phyloP scores from a whole-genome alignment of 2,329 filamentous ascomycete species.

The Microsporum audouinii region DNA sequence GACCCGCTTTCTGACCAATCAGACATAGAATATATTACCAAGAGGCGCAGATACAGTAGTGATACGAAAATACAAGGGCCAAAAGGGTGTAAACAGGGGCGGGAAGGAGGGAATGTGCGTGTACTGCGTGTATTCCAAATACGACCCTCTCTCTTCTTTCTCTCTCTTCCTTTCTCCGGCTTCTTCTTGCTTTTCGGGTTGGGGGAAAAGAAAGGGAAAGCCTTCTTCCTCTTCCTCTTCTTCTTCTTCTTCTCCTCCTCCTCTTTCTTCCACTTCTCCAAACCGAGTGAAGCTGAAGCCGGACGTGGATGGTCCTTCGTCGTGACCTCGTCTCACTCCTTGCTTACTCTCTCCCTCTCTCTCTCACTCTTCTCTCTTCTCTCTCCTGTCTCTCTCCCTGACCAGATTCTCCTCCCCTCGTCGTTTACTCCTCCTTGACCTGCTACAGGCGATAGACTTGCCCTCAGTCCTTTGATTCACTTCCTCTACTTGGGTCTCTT shows the following conservation, averaged over 20 bases:
- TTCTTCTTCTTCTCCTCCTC: background rate
- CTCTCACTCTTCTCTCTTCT: background rate
- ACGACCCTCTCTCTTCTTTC: background rate
- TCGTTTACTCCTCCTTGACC: background rate
- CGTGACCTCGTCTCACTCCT: background rate
- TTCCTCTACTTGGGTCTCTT: background rate
- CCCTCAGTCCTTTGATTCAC: background rate
- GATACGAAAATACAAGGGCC: background rate
- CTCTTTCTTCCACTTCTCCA: background rate
- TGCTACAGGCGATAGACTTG: background rate
- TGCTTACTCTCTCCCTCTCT: background rate
- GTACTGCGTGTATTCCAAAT: too few relatives aligned
- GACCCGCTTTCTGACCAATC: background rate
- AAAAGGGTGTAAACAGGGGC: background rate
- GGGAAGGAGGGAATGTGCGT: too few relatives aligned
- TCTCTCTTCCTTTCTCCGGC: background rate
- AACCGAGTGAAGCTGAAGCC: background rate
- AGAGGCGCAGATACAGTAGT: background rate
- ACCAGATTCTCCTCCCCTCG: background rate
- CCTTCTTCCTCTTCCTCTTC: background rate
- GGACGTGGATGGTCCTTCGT: background rate
- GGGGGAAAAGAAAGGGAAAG: too few relatives aligned
- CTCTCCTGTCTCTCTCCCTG: background rate
- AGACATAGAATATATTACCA: background rate
- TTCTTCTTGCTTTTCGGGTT: background rate